Evolutionary conservation across 2,329 filamentous ascomycete genomes (phyloP).

Genomic region (Penicillium sp.): DNA sequence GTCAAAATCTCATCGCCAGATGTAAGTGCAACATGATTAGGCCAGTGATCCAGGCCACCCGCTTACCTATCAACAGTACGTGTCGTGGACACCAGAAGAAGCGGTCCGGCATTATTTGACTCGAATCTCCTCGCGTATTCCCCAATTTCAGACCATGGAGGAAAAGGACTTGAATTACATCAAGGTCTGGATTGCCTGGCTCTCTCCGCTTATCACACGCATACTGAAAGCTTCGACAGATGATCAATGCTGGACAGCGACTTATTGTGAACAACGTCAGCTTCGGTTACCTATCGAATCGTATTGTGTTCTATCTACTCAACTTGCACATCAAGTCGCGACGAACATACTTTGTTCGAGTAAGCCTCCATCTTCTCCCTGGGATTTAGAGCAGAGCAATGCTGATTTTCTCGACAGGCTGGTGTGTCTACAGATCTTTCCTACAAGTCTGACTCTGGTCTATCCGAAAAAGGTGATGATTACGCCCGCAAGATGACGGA

Average conservation of each 20-base stretch:
- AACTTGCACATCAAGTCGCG: constrained; percentile 95
- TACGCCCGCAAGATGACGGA: constrained; percentile 86
- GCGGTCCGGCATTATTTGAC: constrained; percentile 86
- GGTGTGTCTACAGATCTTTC: constrained; percentile 83
- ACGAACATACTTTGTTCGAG: constrained; percentile 85
- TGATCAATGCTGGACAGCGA: constrained; percentile 94
- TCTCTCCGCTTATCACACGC: not conserved
- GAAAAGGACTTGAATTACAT: constrained; percentile 93
- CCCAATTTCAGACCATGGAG: constrained; percentile 93
- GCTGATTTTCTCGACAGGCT: constrained; percentile 41
- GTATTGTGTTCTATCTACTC: constrained; percentile 96
- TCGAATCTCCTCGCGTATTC: constrained; percentile 86
- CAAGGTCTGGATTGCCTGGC: constrained; percentile 47
- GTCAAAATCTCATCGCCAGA: constrained; percentile 98
- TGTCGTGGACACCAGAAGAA: constrained; percentile 85
- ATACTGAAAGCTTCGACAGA: constrained; percentile 37
- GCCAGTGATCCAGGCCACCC: constrained; percentile 1
- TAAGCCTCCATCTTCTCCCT: constrained; percentile 18
- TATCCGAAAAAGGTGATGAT: constrained; percentile 71
- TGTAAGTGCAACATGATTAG: constrained; percentile 47
- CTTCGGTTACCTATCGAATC: constrained; percentile 92
- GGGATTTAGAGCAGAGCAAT: not conserved
- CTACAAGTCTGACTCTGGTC: constrained; percentile 81
- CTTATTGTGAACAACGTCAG: constrained; percentile 95
- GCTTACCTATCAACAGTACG: constrained; percentile 54